Conservation (phyloP, 352 stramenopile species). For the Phytophthora megakarya region DNA sequence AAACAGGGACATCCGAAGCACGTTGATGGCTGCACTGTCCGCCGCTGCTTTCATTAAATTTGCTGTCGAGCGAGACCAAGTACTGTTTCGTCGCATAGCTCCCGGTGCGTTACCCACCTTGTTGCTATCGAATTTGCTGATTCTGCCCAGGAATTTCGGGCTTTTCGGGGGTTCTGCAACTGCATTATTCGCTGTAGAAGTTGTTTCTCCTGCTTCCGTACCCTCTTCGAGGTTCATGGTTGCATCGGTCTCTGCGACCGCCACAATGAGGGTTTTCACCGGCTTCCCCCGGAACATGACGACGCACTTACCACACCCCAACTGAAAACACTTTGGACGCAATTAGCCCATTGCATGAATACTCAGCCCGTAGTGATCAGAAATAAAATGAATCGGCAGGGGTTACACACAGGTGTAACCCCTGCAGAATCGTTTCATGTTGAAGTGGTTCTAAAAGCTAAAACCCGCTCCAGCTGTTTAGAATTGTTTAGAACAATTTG, state of each 20-base stretch:
- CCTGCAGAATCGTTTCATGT: neutral
- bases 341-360: neutral
- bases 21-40: slow-evolving; percentile 46
- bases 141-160: neutral
- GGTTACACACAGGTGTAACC: too few species aligned
- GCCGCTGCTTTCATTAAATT: slow-evolving; percentile 18
- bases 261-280: slow-evolving; percentile 17
- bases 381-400: too few species aligned
- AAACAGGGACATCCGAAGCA: slow-evolving; percentile 67
- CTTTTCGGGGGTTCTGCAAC: neutral
- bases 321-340: neutral
- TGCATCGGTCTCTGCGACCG: slow-evolving; percentile 11
- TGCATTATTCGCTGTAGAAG: neutral
- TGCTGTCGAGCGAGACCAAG: slow-evolving; percentile 23
- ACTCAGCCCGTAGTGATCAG: neutral
- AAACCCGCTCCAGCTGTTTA: too few species aligned
- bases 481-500: too few species aligned
- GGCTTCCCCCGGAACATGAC: slow-evolving; percentile 26
- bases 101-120: slow-evolving; percentile 9
- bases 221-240: slow-evolving; percentile 15
- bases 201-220: neutral
- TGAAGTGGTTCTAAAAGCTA: neutral
- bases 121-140: slow-evolving; percentile 11
- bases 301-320: neutral
- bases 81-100: slow-evolving; percentile 10